Base-by-base conservation (phyloP, 2,329 filamentous ascomycete genomes). In the Penicillium sp. region DNA sequence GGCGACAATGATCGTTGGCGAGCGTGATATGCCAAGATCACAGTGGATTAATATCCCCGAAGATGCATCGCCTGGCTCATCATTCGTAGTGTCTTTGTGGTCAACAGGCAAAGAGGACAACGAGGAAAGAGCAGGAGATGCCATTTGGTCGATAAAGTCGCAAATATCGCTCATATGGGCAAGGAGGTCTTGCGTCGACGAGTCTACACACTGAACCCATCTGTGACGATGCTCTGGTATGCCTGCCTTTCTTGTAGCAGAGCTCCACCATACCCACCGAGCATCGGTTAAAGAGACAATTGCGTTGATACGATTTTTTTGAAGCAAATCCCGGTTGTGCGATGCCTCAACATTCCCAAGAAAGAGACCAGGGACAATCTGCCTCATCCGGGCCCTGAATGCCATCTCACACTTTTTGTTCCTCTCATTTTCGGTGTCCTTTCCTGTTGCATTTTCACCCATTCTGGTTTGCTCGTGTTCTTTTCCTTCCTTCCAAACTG, bases 121-220 rank as follows among this genome's bases (percentile, higher is more conserved):
- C 28, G 40, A 57, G 1, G 43, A 52, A 38, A 60, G 43, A 39
- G 33, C 34, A 18, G 54, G 52, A 7, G 50, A 57, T 46, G 55
- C 53, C 55, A 60, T 58, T 41, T 35, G 39, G 27, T 62, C 61
- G 30, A 64, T 59, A 8, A 62, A 64, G 42, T 64, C 57, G 46
- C 61, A 64, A 28, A 58, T 59, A 34, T 59, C 46, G 11, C 48
- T 57, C 60, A 64, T 60, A 51, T 64, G 30, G 27, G 18, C 49
- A 3, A 65, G 58, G 35, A 64, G 61, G 47, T 64, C 59, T 43
- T 65, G 62, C 0, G 62, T 65, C 16, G 57, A 62, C 12, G 60
- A 63, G 37, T 65, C 62, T n/a, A 30, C 55, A 54, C 62, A 64
- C 45, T 64, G 47, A 48, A 65, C 40, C 58, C 54, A 64, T 60